phyloP scores from a whole-genome alignment of 331 rosid genomes.

The Acacia concinna region DNA sequence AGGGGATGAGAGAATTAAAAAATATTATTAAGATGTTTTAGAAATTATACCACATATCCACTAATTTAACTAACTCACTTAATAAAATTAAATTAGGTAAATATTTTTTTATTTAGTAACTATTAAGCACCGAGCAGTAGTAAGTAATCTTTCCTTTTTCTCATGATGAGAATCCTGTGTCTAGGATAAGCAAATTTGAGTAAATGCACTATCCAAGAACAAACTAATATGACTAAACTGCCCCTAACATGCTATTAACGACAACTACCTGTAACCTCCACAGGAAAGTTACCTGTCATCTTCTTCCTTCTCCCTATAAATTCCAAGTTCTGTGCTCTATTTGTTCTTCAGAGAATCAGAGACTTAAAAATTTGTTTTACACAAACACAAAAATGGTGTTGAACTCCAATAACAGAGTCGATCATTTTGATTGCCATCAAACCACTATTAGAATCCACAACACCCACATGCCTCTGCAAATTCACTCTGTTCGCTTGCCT shows the following conservation, averaged over 20 bases:
- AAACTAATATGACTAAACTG: neutral
- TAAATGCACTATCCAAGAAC: neutral
- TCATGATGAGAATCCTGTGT: too few relatives aligned
- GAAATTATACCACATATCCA: too few relatives aligned
- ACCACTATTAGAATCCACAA: constrained; percentile 38
- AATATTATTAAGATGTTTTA: too few relatives aligned
- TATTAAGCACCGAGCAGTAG: too few relatives aligned
- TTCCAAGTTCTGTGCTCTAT: constrained; percentile 17
- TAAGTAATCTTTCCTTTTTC: too few relatives aligned
- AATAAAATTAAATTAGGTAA: too few relatives aligned
- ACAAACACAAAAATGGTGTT: constrained; percentile 50
- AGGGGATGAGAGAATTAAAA: too few relatives aligned
- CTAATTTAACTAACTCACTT: too few relatives aligned
- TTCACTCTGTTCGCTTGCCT: constrained; percentile 75
- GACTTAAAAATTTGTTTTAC: neutral
- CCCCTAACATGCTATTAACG: neutral
- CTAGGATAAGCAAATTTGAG: neutral
- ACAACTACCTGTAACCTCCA: constrained; percentile 6
- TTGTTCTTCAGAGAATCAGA: constrained; percentile 16
- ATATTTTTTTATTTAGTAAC: too few relatives aligned
- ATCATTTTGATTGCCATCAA: constrained; percentile 52
- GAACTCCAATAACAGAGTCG: constrained; percentile 76
- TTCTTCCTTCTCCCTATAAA: constrained; percentile 40
- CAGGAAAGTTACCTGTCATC: neutral
- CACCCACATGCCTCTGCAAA: constrained; percentile 37